phyloP scores from a whole-genome alignment of 225 moss, liverwort and hornwort genomes.

The Anthoceros angustus region DNA sequence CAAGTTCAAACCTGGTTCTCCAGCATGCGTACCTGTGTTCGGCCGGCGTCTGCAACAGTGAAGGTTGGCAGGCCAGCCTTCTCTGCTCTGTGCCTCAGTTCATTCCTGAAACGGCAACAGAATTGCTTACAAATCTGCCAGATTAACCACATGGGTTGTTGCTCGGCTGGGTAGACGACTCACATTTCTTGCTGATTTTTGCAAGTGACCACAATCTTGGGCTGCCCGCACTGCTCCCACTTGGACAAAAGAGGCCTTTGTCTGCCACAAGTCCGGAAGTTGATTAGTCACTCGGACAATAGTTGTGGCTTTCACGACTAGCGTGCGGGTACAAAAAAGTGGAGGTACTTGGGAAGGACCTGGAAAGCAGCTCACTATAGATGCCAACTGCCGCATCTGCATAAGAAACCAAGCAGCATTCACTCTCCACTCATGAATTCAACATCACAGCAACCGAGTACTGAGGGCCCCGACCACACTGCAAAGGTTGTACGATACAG shows the following conservation, averaged over 20 bases:
- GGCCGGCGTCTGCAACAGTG: constrained; percentile 92
- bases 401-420: constrained; percentile 13
- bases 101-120: constrained; percentile 39
- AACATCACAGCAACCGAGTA: background rate
- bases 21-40: constrained; percentile 55
- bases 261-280: constrained; percentile 7
- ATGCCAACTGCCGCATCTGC: constrained; percentile 91
- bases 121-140: background rate
- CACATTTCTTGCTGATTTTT: constrained; percentile 90
- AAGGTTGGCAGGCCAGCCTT: constrained; percentile 60
- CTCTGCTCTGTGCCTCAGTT: constrained; percentile 72
- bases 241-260: constrained; percentile 58
- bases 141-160: background rate
- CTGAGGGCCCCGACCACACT: constrained; percentile 3
- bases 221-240: constrained; percentile 98
- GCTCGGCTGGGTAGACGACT: constrained; percentile 5
- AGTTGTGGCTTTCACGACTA: background rate
- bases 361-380: constrained; percentile 43
- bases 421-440: background rate
- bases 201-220: constrained; percentile 96
- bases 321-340: background rate
- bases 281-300: background rate
- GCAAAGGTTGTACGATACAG: background rate
- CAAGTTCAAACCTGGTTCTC: background rate
- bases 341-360: background rate